Evolutionary conservation across 2,329 filamentous ascomycete species (phyloP).

Genomic region (Claviceps sp.): DNA sequence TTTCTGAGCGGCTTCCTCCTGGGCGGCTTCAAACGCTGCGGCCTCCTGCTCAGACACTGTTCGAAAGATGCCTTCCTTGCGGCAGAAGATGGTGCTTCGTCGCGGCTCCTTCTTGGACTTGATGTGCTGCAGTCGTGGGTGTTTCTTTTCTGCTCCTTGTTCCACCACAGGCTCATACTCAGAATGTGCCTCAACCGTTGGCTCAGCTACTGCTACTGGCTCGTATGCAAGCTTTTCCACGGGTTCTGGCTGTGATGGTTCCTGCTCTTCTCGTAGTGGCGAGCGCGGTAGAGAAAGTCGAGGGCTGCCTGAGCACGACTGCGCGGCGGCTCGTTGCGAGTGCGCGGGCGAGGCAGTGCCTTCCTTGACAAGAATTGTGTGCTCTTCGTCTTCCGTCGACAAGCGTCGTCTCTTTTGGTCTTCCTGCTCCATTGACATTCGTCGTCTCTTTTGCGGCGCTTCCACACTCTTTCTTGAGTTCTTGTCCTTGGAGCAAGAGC

Average conservation of each 20-base stretch:
- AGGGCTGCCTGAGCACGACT: background rate
- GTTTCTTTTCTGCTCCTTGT: constrained; percentile 11
- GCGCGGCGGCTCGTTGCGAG: constrained; percentile 5
- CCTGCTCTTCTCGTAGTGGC: background rate
- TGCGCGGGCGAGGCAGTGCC: constrained; percentile 22
- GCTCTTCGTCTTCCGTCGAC: constrained; percentile 11
- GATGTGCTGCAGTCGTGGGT: constrained; percentile 7
- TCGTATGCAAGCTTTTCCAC: background rate
- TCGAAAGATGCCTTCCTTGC: constrained; percentile 49
- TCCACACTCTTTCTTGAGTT: constrained; percentile 8
- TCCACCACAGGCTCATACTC: constrained; percentile 14
- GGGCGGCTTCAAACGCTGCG: constrained; percentile 23
- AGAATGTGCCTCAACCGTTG: background rate
- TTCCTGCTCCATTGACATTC: constrained; percentile 4
- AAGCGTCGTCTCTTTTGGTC: background rate
- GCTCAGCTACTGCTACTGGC: background rate
- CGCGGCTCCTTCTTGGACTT: constrained; percentile 27
- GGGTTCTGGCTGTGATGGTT: background rate
- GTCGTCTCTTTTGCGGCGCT: constrained; percentile 10
- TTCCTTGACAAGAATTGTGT: constrained; percentile 14
- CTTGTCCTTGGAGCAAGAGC: constrained; percentile 38
- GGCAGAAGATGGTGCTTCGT: constrained; percentile 43
- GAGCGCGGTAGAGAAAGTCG: background rate
- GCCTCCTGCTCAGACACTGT: constrained; percentile 43
- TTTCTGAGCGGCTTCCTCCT: constrained; percentile 9